A percentile compares a stretch with the other conserved stretches of the same genome.
These are phyloP conservation scores for Aspergillus pseudoterreus DNA, from an alignment of 2,329 filamentous ascomycete species.

Conservation along the genomic window DNA sequence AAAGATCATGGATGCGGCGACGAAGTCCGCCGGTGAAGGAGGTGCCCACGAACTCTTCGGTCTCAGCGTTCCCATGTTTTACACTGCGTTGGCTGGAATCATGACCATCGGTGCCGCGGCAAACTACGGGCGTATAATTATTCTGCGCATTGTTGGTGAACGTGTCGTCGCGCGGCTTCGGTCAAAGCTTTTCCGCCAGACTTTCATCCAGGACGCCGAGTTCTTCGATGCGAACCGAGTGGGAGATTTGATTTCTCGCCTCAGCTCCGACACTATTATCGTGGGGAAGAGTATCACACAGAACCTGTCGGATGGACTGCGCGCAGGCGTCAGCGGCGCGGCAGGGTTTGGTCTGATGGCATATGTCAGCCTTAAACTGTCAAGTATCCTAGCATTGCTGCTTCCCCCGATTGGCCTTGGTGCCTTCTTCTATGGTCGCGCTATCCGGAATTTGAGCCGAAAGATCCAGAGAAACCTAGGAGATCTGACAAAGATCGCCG, in stretches of 20 bases:
- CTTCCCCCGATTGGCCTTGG: constrained; percentile 87
- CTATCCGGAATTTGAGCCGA: constrained; percentile 83
- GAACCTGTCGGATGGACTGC: constrained; percentile 92
- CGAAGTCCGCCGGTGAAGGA: constrained; percentile 64
- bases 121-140: constrained; percentile 91
- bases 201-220: constrained; percentile 95
- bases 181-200: constrained; percentile 84
- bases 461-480: constrained; percentile 93
- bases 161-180: constrained; percentile 86
- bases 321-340: constrained; percentile 81
- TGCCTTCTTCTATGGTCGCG: constrained; percentile 86
- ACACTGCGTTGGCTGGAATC: constrained; percentile 70
- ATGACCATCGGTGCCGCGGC: constrained; percentile 80
- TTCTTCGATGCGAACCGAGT: constrained; percentile 98
- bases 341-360: constrained; percentile 92
- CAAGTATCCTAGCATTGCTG: constrained; percentile 78
- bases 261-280: constrained; percentile 95
- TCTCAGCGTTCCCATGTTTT: constrained; percentile 81
- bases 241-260: constrained; percentile 89
- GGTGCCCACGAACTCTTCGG: constrained; percentile 67
- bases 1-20: constrained; percentile 88
- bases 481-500: constrained; percentile 91
- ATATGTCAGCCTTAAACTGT: constrained; percentile 90
- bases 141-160: constrained; percentile 91
- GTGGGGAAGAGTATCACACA: constrained; percentile 98